Evolutionary conservation across 768 basidiomycete genomes (phyloP), one percentile per base, ranked within the genome.

Genomic region (Collybia mongolica): DNA sequence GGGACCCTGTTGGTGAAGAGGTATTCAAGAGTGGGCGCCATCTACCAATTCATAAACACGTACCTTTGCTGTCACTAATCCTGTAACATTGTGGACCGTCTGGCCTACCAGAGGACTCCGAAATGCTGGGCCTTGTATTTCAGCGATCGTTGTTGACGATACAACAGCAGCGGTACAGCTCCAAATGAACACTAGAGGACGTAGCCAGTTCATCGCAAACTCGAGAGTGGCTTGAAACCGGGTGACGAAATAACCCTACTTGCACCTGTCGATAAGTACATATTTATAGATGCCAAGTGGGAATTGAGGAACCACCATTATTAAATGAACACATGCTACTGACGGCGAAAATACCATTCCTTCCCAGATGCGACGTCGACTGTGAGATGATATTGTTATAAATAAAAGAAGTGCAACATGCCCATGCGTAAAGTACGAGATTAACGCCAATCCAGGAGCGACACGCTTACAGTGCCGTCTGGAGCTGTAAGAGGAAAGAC

Each of bases 31-130:
- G 32, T 3, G 5, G 14, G 32, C 14, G 15, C 17, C 38, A 32
- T 42, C n/a, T 20, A 29, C 6, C 28, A 49, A 12, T 5, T 38
- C 18, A 24, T 46, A 20, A 22, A 17, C 6, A 53, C 60, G 26
- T 57, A 80, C 81, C 68, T 79, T 82, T 5, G 81, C 80, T 6
- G 78, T 76, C 0, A 81, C 79, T 5, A 79, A 53, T 14, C 78
- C 82, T 22, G 72, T 75, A 7, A 84, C 66, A 57, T 74, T 72
- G 20, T 65, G 57, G 6, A 83, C 77, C 5, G 60, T 66, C 49
- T 78, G 68, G 0, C 79, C 76, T 23, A 54, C 60, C 9, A 75
- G 57, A 47, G 81, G 79, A 26, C 79, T 80, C 54, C 64, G 66
- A 53, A 72, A 81, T 1, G 71, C 60, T 24, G 57, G 40, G n/a